These are phyloP conservation scores for Epichloe baconii DNA, from an alignment of 2,329 filamentous ascomycete genomes.

Conservation along the genomic window DNA sequence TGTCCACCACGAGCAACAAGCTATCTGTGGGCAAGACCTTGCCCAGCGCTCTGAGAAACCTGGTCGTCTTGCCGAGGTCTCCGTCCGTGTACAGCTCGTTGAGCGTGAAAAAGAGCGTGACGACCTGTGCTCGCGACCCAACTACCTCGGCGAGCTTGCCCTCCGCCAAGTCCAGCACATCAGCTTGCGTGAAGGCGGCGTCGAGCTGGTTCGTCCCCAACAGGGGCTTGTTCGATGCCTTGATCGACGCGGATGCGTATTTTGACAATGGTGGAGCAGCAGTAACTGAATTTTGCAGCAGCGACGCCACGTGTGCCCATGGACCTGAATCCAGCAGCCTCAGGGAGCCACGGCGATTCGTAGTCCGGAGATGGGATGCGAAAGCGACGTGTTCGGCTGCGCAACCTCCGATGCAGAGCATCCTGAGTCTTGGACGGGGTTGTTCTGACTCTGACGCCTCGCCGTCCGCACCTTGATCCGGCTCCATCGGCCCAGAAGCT, in stretches of 20 bases:
- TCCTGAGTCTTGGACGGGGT: slow-evolving; percentile 16
- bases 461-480: not conserved
- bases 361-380: slow-evolving; percentile 27
- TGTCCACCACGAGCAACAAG: slow-evolving; percentile 76
- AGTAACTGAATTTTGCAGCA: slow-evolving; percentile 44
- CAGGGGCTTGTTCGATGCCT: slow-evolving; percentile 31
- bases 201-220: slow-evolving; percentile 25
- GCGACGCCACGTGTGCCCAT: slow-evolving; percentile 52
- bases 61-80: slow-evolving; percentile 59
- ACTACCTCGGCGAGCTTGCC: slow-evolving; percentile 21
- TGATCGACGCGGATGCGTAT: slow-evolving; percentile 36
- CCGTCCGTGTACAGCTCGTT: slow-evolving; percentile 85
- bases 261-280: slow-evolving; percentile 35
- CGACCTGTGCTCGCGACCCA: slow-evolving; percentile 32
- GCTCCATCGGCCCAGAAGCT: not conserved
- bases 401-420: slow-evolving; percentile 42
- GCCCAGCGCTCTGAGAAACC: slow-evolving; percentile 59
- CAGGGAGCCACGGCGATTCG: slow-evolving; percentile 26
- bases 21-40: slow-evolving; percentile 42
- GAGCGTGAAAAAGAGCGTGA: slow-evolving; percentile 85
- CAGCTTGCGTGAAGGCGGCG: slow-evolving; percentile 30
- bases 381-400: slow-evolving; percentile 49
- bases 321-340: slow-evolving; percentile 70
- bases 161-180: slow-evolving; percentile 32
- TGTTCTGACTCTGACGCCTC: not conserved